Evolutionary conservation across 2,329 filamentous ascomycete species (phyloP).

Genomic region (Botryosphaeria agaves): DNA sequence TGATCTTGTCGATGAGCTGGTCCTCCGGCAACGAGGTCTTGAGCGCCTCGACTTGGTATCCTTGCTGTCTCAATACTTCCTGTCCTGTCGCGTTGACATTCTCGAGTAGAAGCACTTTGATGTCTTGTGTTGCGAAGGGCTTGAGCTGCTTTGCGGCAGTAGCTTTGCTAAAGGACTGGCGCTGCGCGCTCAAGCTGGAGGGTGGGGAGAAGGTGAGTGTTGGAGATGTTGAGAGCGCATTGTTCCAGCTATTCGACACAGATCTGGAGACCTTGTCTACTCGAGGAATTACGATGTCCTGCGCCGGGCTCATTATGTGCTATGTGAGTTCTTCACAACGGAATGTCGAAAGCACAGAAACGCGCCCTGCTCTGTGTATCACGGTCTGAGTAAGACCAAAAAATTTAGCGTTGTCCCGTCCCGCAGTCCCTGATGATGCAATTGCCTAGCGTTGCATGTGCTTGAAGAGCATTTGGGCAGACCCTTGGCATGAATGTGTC

Average conservation of each 20-base stretch:
- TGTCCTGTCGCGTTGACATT: slow-evolving; percentile 88
- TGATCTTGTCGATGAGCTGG: slow-evolving; percentile 91
- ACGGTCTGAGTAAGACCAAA: too few species aligned
- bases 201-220: slow-evolving; percentile 56
- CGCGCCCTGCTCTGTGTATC: too few species aligned
- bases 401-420: too few species aligned
- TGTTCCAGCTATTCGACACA: slow-evolving; percentile 18
- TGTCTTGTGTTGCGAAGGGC: slow-evolving; percentile 87
- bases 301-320: too few species aligned
- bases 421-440: too few species aligned
- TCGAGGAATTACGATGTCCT: slow-evolving; percentile 12
- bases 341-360: too few species aligned
- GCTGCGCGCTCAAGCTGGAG: slow-evolving; percentile 38
- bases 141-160: slow-evolving; percentile 66
- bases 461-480: too few species aligned
- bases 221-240: slow-evolving; percentile 52
- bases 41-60: slow-evolving; percentile 86
- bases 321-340: too few species aligned
- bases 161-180: slow-evolving; percentile 22
- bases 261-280: slow-evolving; percentile 7
- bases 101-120: slow-evolving; percentile 89
- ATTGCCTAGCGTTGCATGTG: too few species aligned
- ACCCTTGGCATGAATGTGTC: too few species aligned
- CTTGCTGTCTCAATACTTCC: slow-evolving; percentile 66
- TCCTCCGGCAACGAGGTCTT: slow-evolving; percentile 86